A percentile compares a stretch with the other conserved stretches of the same genome.
Evolutionary conservation across 139 green algal species (phyloP).

Genomic region (Chlamydomonas sp.): DNA sequence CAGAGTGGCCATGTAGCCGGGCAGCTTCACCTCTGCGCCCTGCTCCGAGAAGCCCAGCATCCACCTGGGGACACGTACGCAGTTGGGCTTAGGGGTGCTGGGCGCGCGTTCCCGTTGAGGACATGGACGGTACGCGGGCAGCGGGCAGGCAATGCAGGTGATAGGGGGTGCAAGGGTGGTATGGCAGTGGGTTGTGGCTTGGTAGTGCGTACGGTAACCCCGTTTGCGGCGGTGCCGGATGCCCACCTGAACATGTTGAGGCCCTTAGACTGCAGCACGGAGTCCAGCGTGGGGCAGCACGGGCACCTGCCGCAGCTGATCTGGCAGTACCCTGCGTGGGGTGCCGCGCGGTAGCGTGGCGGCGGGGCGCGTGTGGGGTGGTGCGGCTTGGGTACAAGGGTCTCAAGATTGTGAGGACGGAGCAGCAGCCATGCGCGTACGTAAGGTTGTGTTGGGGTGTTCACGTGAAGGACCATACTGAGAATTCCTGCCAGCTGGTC

Average conservation of each 20-base stretch:
- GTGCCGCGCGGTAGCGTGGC: background rate
- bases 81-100: background rate
- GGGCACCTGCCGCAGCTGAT: constrained; percentile 53
- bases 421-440: background rate
- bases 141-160: background rate
- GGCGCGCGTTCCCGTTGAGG: too few relatives aligned
- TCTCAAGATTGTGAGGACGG: background rate
- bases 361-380: background rate
- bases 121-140: background rate
- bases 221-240: background rate
- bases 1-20: constrained; percentile 42
- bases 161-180: background rate
- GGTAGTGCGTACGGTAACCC: background rate
- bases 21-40: background rate
- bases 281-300: constrained; percentile 45
- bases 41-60: constrained; percentile 16
- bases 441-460: too few relatives aligned
- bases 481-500: background rate
- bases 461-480: background rate
- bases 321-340: constrained; percentile 53
- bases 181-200: background rate
- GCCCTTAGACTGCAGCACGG: constrained; percentile 35
- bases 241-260: constrained; percentile 48
- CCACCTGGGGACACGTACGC: background rate
- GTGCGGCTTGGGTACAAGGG: too few relatives aligned